A percentile compares a stretch with the other conserved stretches of the same genome.
Evolutionary conservation across 1,284 basidiomycete genomes (phyloP).

Genomic region (Anthracocystis panici-leucophaei): DNA sequence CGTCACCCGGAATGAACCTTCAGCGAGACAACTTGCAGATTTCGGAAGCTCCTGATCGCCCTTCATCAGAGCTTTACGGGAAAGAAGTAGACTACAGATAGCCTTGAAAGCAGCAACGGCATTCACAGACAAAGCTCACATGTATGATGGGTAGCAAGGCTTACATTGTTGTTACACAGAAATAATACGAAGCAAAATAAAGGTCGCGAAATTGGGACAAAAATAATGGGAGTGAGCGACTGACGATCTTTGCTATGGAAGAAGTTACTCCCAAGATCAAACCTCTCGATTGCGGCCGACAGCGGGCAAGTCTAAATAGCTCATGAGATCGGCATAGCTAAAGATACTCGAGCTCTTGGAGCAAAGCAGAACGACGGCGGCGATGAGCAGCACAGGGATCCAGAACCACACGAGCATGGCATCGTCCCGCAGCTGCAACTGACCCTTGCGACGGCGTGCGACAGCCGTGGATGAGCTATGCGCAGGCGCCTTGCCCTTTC

Average conservation of each 20-base stretch:
- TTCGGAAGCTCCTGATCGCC: no score
- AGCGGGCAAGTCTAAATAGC: constrained; percentile 54
- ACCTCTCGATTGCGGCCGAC: constrained; percentile 33
- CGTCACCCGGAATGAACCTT: no score
- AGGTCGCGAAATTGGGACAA: no score
- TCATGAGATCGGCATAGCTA: constrained; percentile 58
- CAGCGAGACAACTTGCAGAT: no score
- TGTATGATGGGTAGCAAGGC: no score
- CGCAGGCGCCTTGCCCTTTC: constrained; percentile 26
- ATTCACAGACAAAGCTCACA: no score
- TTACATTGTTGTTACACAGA: no score
- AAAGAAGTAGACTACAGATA: constrained; percentile 64
- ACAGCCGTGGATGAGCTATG: constrained; percentile 13
- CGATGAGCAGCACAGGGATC: constrained; percentile 81
- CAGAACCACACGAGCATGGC: constrained; percentile 93
- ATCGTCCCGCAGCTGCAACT: constrained; percentile 75
- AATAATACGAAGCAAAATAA: no score
- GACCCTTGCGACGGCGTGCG: constrained; percentile 38
- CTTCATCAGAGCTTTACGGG: no score
- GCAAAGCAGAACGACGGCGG: constrained; percentile 69
- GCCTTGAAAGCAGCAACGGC: constrained; percentile 44
- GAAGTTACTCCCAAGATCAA: not conserved
- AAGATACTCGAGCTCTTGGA: constrained; percentile 60
- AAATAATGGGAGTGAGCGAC: no score
- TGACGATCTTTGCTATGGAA: no score